phyloP scores from a whole-genome alignment of 345 rosid species.

The Salix dunnii region DNA sequence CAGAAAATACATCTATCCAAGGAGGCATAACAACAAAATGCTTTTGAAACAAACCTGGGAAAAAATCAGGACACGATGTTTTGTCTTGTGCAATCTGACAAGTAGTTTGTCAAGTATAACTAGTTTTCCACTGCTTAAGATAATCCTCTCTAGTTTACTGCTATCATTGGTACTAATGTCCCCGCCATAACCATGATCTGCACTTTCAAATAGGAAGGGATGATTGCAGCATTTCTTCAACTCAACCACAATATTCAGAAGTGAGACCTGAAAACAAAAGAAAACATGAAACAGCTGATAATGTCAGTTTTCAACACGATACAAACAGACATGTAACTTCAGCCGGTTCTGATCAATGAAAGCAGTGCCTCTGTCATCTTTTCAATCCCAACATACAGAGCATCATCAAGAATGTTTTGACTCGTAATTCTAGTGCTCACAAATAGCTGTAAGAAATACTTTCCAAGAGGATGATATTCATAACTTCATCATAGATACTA shows the following conservation, averaged over 20 bases:
- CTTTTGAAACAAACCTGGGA: conserved; percentile 68
- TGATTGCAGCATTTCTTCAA: conserved; percentile 99
- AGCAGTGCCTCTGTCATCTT: not conserved
- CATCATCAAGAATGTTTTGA: not conserved
- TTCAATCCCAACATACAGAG: too few relatives aligned
- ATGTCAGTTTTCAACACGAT: not conserved
- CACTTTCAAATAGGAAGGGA: conserved; percentile 99
- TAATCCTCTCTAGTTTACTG: conserved; percentile 85
- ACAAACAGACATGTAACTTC: not conserved
- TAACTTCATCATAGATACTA: conserved; percentile 13
- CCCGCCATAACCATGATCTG: conserved; percentile 99
- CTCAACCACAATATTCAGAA: conserved; percentile 96
- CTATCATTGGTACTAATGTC: conserved; percentile 50
- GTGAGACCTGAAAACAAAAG: conserved; percentile 72
- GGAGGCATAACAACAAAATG: not conserved
- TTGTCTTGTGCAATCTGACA: conserved; percentile 88
- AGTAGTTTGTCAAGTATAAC: conserved; percentile 97
- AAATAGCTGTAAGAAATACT: not conserved
- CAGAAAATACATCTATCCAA: not conserved
- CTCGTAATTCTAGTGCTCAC: not conserved
- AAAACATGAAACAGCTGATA: not conserved
- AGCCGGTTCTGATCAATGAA: not conserved
- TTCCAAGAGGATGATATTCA: not conserved
- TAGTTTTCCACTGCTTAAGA: conserved; percentile 95
- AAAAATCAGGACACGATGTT: conserved; percentile 94